These are phyloP conservation scores for Monilinia polystroma DNA, from an alignment of 2,329 filamentous ascomycete species.

Conservation along the genomic window DNA sequence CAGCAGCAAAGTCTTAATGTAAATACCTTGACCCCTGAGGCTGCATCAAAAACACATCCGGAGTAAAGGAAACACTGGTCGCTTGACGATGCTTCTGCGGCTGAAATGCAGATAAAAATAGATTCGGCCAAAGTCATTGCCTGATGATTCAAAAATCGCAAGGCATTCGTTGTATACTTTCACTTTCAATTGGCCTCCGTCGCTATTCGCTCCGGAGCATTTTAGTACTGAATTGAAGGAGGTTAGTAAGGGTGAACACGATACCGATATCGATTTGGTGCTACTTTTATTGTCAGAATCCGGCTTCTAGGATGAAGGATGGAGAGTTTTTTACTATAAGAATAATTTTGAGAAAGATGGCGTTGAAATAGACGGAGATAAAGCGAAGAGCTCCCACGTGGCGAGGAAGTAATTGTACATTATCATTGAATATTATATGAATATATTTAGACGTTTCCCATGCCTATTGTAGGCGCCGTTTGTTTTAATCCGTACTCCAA, in stretches of 20 bases:
- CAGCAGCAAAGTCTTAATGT: not conserved
- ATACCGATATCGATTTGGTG: not conserved
- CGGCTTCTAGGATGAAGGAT: not conserved
- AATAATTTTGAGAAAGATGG: not conserved
- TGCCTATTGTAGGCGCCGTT: slow-evolving; percentile 6
- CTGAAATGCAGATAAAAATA: slow-evolving; percentile 2
- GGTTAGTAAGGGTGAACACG: not conserved
- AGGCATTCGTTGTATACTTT: not conserved
- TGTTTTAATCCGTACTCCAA: slow-evolving; percentile 30
- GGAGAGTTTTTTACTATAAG: not conserved
- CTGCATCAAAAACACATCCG: not conserved
- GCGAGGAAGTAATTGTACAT: slow-evolving; percentile 17
- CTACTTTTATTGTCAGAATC: not conserved
- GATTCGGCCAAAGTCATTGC: not conserved
- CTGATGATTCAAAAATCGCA: not conserved
- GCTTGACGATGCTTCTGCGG: not conserved
- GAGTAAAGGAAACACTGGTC: not conserved
- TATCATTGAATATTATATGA: slow-evolving; percentile 24
- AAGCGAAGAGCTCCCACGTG: slow-evolving; percentile 1
- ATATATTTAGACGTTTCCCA: slow-evolving; percentile 16
- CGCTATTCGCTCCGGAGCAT: not conserved
- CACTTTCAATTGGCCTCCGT: not conserved
- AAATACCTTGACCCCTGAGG: not conserved
- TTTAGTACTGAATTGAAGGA: not conserved
- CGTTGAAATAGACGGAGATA: not conserved